Evolutionary conservation across 73 alveolate species (phyloP).

Genomic region (Breviolum minutum): DNA sequence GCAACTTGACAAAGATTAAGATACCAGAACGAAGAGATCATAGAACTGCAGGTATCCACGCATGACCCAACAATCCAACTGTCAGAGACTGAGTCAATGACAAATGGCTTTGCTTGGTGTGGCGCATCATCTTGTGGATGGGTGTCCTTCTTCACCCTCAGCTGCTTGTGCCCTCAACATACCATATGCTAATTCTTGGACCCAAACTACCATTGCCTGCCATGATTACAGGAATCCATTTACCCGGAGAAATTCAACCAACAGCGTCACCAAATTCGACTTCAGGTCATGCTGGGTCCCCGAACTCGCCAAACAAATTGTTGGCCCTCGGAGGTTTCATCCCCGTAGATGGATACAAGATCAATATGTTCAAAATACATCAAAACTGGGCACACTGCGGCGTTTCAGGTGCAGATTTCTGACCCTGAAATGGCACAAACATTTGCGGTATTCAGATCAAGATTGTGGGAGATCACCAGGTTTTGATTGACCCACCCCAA

Average conservation of each 20-base stretch:
- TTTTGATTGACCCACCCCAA: no score
- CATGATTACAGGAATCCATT: no score
- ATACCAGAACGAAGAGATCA: no score
- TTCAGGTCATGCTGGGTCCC: not conserved
- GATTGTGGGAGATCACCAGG: no score
- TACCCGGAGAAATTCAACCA: no score
- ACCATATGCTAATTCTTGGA: no score
- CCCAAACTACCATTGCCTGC: no score
- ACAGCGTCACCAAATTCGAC: no score
- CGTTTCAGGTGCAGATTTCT: constrained; percentile 14
- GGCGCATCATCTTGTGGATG: constrained; percentile 27
- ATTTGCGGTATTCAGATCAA: no score
- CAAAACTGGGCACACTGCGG: not conserved
- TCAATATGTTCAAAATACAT: not conserved
- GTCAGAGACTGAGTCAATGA: not conserved
- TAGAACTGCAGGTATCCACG: not conserved
- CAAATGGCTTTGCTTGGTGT: not conserved
- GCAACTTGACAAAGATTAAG: not conserved
- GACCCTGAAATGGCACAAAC: not conserved
- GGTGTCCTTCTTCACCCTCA: not conserved
- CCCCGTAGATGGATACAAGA: not conserved
- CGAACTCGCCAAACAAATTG: constrained; percentile 2
- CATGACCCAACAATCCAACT: not conserved
- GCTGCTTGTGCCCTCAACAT: not conserved
- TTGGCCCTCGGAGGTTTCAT: not conserved